Evolutionary conservation across 1,284 basidiomycete species (phyloP).

Genomic region (Phenoliferia sp.): DNA sequence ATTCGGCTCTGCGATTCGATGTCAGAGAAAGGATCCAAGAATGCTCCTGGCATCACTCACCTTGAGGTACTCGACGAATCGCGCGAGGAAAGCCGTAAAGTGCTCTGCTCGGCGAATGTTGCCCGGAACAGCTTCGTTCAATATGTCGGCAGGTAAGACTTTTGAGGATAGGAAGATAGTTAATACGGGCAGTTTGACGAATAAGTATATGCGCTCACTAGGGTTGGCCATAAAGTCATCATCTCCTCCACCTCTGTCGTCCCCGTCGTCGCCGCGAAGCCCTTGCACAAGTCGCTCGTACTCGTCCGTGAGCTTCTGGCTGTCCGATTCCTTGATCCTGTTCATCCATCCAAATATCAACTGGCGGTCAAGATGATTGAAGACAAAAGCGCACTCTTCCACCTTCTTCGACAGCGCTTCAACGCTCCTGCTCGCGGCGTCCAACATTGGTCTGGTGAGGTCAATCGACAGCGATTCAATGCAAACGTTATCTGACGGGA

Average conservation of each 20-base stretch:
- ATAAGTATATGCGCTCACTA: conserved; percentile 47
- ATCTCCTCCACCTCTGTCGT: conserved; percentile 46
- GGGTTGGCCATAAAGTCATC: conserved; percentile 87
- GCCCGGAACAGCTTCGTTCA: conserved; percentile 93
- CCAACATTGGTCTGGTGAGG: conserved; percentile 96
- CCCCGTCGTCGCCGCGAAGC: conserved; percentile 63
- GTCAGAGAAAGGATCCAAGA: conserved; percentile 3
- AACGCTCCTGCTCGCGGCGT: conserved; percentile 87
- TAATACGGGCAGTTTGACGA: conserved; percentile 1
- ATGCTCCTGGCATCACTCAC: conserved; percentile 45
- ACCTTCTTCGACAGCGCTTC: conserved; percentile 84
- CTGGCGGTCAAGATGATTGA: background rate
- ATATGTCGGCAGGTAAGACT: conserved; percentile 90
- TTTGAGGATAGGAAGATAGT: conserved; percentile 5
- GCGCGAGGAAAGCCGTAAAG: conserved; percentile 96
- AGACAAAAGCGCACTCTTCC: conserved; percentile 66
- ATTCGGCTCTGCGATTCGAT: conserved; percentile 70
- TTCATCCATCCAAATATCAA: background rate
- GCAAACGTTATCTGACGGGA: conserved; percentile 82
- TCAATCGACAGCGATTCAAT: conserved; percentile 98
- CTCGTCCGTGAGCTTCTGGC: conserved; percentile 90
- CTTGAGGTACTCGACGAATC: conserved; percentile 98
- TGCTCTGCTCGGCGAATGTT: conserved; percentile 99
- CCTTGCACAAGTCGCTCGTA: conserved; percentile 96
- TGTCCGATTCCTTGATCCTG: conserved; percentile 91